phyloP scores from a whole-genome alignment of 2,329 filamentous ascomycete genomes.

The Fusarium sp. region DNA sequence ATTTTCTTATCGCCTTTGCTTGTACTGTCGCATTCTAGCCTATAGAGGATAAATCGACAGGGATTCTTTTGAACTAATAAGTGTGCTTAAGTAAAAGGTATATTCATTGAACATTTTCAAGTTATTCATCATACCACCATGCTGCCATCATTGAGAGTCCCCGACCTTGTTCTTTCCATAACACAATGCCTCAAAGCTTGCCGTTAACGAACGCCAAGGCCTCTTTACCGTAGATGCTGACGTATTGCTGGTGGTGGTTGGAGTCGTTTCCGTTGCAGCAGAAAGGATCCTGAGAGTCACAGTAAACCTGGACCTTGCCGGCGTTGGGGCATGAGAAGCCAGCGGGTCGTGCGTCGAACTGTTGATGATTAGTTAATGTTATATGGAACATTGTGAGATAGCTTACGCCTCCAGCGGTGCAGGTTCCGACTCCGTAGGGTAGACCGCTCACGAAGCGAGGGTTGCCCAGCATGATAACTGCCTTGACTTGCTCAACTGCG shows the following conservation, averaged over 20 bases:
- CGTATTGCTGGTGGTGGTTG: conserved; percentile 71
- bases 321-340: conserved; percentile 67
- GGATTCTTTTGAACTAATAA: too few species aligned
- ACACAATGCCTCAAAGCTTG: conserved; percentile 25
- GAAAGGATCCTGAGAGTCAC: conserved; percentile 71
- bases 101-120: neutral
- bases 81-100: too few species aligned
- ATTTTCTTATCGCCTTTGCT: too few species aligned
- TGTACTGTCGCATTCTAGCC: too few species aligned
- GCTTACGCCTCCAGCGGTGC: conserved; percentile 66
- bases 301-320: conserved; percentile 71
- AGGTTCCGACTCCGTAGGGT: conserved; percentile 70
- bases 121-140: neutral
- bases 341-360: conserved; percentile 70
- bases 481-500: conserved; percentile 68
- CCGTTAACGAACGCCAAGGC: conserved; percentile 69
- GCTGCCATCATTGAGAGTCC: neutral
- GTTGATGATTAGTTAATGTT: accelerated
- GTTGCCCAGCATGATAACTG: conserved; percentile 73
- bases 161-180: neutral
- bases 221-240: conserved; percentile 68
- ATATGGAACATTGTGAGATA: accelerated
- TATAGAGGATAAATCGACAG: too few species aligned
- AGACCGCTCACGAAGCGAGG: conserved; percentile 67
- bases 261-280: conserved; percentile 73